These are phyloP conservation scores for Colletotrichum theobromicola DNA, from an alignment of 2,329 filamentous ascomycete genomes.

Conservation along the genomic window DNA sequence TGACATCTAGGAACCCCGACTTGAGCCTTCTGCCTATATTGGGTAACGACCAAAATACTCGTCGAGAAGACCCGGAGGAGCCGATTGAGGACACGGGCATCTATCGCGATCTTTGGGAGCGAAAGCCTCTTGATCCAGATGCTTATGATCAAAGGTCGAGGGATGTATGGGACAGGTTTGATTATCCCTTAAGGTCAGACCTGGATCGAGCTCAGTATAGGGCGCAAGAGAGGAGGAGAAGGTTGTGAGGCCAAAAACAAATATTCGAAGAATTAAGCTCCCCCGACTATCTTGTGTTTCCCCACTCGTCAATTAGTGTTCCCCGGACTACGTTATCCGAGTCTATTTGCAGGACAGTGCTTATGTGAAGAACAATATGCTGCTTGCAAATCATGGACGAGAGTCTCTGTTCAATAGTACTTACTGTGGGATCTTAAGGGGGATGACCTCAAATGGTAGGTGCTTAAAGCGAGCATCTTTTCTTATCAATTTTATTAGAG, in stretches of 20 bases:
- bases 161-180: not conserved
- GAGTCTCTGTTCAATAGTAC: not conserved
- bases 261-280: not conserved
- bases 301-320: not conserved
- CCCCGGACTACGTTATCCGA: fast-evolving
- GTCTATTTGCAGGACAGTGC: not conserved
- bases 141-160: not conserved
- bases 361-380: not conserved
- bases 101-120: not conserved
- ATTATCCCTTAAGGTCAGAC: not conserved
- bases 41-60: not conserved
- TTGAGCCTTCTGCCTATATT: not conserved
- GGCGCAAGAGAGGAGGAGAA: not conserved
- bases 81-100: not conserved
- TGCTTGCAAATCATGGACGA: not conserved
- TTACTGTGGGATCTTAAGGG: not conserved
- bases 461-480: not conserved
- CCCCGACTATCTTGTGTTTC: not conserved
- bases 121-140: not conserved
- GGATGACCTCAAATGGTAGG: not conserved
- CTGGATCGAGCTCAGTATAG: not conserved
- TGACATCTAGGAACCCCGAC: not conserved
- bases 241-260: not conserved
- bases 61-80: not conserved
- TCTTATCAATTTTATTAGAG: conserved; percentile 1